Base-by-base conservation (phyloP, 2,329 filamentous ascomycete genomes). In the Dactylellina haptotyla region DNA sequence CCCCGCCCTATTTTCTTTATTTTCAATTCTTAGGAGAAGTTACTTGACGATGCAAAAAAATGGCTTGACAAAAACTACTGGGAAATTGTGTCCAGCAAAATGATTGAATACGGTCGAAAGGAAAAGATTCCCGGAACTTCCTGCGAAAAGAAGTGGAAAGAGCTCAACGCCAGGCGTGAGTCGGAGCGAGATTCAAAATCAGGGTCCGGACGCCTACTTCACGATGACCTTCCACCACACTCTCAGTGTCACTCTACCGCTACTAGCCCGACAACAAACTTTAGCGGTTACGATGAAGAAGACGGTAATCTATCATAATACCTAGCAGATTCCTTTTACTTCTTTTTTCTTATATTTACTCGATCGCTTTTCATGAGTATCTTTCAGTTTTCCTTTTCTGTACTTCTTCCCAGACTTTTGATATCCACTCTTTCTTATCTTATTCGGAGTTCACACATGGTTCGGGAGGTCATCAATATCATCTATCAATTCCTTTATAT, bases 41-140 rank as follows among this genome's bases (percentile, higher is more conserved):
- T 79, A 32, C 71, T 81, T 37, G 77, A 76, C 48, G 76, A 78
- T 39, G 77, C 79, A 37, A 77, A 77, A 58, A 78, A 80, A 50
- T 77, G 78, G 28, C 69, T 79, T 56, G 77, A 80, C 23, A 80
- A 78, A 46, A 63, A 75, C 1, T 78, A 79, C 51, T 81, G 79
- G 79, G 77, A 79, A 14, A 64, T 76, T 26, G 78, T 81, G 26
- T 76, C 79, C 3, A 76, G 76, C 61, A 76, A 77, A 25, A 81
- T 81, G 79, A 53, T 77, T 10, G 79, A 78, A 51, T 76, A 79
- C 75, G 80, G 79, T 14, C 77, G 77, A 43, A 75, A 76, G 37
- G 77, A 79, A 41, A 79, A 79, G 62, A 81, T 80, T 75, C 78
- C 79, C 2, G 77, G 77, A n/a, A 78, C 78, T 30, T 78, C 78